These are phyloP conservation scores for Cubamyces sp. DNA, from an alignment of 768 basidiomycete species.

Conservation along the genomic window DNA sequence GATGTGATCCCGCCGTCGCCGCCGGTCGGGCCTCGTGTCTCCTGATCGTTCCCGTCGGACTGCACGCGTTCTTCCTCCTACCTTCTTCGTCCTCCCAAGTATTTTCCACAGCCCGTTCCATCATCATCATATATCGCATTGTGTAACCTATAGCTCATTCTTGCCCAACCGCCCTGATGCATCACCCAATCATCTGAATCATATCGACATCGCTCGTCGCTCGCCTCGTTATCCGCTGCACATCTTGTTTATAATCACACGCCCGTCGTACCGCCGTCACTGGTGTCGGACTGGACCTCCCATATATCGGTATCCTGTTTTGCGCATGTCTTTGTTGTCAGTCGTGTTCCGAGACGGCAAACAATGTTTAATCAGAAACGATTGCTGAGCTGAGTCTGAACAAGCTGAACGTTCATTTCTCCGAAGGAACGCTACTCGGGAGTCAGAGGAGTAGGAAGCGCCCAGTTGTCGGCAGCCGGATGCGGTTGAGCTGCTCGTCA, in stretches of 20 bases:
- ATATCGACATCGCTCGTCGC: conserved; percentile 20
- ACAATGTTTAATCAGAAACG: neutral
- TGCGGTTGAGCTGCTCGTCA: too few relatives aligned
- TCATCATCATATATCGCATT: conserved; percentile 19
- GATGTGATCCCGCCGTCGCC: conserved; percentile 8
- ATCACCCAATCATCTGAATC: conserved; percentile 6
- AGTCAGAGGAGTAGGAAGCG: too few relatives aligned
- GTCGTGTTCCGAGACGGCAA: neutral
- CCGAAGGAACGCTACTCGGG: too few relatives aligned
- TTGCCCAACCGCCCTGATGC: conserved; percentile 17
- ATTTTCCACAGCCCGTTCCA: neutral
- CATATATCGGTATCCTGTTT: conserved; percentile 15
- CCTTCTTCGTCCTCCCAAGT: neutral
- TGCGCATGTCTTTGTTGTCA: conserved; percentile 1
- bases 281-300: conserved; percentile 3
- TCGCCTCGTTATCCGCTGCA: conserved; percentile 19
- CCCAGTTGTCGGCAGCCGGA: too few relatives aligned
- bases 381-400: neutral
- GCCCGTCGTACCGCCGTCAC: conserved; percentile 1
- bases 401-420: too few relatives aligned
- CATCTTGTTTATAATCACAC: conserved; percentile 14
- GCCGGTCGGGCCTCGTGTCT: conserved; percentile 18
- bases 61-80: conserved; percentile 8
- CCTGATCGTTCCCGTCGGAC: conserved; percentile 22
- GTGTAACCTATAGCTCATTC: conserved; percentile 20